A percentile compares a stretch with the other conserved stretches of the same genome.
phyloP scores from a whole-genome alignment of 176 grass and related monocot genomes.

The Phyllostachys edulis region DNA sequence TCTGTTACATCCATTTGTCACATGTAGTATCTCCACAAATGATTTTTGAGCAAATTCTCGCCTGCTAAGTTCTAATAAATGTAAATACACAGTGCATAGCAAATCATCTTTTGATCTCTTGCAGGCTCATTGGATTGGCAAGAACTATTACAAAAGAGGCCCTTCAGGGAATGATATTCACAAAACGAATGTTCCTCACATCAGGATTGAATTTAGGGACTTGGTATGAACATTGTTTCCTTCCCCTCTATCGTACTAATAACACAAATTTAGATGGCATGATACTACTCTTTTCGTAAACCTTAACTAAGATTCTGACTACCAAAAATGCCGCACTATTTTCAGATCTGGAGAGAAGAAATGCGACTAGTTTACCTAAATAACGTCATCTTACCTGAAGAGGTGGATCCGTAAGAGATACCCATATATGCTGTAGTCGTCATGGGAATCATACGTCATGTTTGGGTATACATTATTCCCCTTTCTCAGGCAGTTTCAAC shows the following conservation, averaged over 20 bases:
- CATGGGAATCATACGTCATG: conserved; percentile 5
- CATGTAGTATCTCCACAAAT: background rate
- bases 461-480: conserved; percentile 6
- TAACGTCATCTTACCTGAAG: conserved; percentile 56
- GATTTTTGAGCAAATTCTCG: background rate
- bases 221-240: conserved; percentile 45
- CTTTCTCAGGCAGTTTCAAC: background rate
- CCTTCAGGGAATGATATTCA: conserved; percentile 88
- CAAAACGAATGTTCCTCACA: conserved; percentile 89
- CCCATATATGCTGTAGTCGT: background rate
- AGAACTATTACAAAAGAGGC: conserved; percentile 79
- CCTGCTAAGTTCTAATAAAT: conserved; percentile 5
- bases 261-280: background rate
- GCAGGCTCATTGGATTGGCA: conserved; percentile 96
- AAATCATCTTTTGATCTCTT: conserved; percentile 12
- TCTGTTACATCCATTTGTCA: conserved; percentile 18
- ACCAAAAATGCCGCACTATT: background rate
- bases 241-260: background rate
- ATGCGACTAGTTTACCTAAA: conserved; percentile 82
- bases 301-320: conserved; percentile 13
- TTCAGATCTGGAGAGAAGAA: conserved; percentile 98
- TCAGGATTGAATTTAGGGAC: conserved; percentile 83
- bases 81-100: background rate
- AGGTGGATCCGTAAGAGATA: conserved; percentile 59
- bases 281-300: background rate